Conservation (phyloP, 2,329 filamentous ascomycete genomes). For the Uncinocarpus reesii region DNA sequence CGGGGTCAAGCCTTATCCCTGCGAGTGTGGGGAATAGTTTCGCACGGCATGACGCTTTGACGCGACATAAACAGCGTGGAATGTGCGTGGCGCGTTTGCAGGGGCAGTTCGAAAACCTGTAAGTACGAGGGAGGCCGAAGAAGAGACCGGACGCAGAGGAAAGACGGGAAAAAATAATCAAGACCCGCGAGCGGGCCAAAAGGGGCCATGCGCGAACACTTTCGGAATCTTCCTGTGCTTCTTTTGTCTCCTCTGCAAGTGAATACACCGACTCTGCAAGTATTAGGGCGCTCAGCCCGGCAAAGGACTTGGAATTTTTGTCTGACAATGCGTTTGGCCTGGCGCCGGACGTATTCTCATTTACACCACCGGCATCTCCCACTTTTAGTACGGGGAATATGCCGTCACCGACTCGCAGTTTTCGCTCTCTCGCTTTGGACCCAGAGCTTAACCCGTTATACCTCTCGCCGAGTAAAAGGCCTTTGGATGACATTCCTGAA, state of each 20-base stretch:
- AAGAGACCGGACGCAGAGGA: constrained; percentile 53
- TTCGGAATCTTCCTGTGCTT: constrained; percentile 31
- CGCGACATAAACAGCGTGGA: constrained; percentile 83
- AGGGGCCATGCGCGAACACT: constrained; percentile 28
- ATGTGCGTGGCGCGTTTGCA: constrained; percentile 94
- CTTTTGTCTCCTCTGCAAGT: constrained; percentile 32
- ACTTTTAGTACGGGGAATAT: constrained; percentile 32
- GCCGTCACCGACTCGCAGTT: constrained; percentile 28
- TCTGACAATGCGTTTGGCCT: constrained; percentile 27
- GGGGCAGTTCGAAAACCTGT: constrained; percentile 58
- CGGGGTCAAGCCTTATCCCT: constrained; percentile 88
- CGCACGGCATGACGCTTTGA: constrained; percentile 87
- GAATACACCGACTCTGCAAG: constrained; percentile 33
- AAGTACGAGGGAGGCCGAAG: constrained; percentile 56
- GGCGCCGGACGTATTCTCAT: constrained; percentile 35
- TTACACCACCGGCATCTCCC: constrained; percentile 40
- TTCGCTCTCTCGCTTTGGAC: constrained; percentile 31
- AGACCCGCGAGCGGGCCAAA: constrained; percentile 39
- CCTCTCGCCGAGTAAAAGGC: constrained; percentile 26
- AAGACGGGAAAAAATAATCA: constrained; percentile 46
- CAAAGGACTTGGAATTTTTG: constrained; percentile 26
- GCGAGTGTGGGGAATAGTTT: constrained; percentile 91
- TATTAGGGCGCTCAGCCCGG: constrained; percentile 28
- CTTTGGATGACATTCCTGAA: constrained; percentile 25
- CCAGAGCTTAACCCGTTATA: constrained; percentile 32